Conservation (phyloP, 2,329 filamentous ascomycete species). For the Apiospora aurea region DNA sequence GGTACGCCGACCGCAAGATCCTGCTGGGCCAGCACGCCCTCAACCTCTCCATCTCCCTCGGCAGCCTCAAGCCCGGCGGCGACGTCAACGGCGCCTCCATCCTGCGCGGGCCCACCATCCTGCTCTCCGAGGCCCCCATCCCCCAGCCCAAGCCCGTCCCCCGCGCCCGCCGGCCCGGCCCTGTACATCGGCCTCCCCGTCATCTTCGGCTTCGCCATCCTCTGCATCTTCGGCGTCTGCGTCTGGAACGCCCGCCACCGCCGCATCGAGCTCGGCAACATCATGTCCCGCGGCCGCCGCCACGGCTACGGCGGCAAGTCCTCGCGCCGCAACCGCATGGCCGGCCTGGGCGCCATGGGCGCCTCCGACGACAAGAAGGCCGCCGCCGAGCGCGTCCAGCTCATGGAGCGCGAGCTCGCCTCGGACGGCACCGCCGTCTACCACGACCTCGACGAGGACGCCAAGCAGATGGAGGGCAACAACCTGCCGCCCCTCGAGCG, state of each 20-base stretch:
- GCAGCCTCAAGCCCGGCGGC: slow-evolving; percentile 44
- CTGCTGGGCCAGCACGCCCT: slow-evolving; percentile 47
- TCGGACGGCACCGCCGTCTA: slow-evolving; percentile 44
- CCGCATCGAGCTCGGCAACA: slow-evolving; percentile 56
- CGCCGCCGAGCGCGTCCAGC: slow-evolving; percentile 50
- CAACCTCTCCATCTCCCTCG: slow-evolving; percentile 58
- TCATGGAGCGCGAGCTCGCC: slow-evolving; percentile 48
- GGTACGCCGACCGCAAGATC: slow-evolving; percentile 48
- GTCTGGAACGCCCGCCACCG: slow-evolving; percentile 62
- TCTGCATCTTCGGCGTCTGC: slow-evolving; percentile 62
- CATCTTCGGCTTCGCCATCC: slow-evolving; percentile 53
- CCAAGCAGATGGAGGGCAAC: slow-evolving; percentile 19
- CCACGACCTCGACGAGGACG: slow-evolving; percentile 45
- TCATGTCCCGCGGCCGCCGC: slow-evolving; percentile 54
- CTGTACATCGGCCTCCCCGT: slow-evolving; percentile 62
- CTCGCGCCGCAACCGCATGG: slow-evolving; percentile 40
- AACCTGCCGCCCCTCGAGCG: background rate
- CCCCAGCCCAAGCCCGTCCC: slow-evolving; percentile 42
- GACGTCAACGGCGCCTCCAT: slow-evolving; percentile 36
- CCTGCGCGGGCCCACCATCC: slow-evolving; percentile 50
- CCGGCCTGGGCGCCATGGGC: slow-evolving; percentile 37
- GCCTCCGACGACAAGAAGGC: slow-evolving; percentile 38
- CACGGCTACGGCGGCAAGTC: slow-evolving; percentile 53
- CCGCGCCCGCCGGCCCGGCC: slow-evolving; percentile 47
- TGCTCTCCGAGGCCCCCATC: slow-evolving; percentile 41